phyloP scores from a whole-genome alignment of 2,329 filamentous ascomycete species.

The Pseudocercospora fuligena region DNA sequence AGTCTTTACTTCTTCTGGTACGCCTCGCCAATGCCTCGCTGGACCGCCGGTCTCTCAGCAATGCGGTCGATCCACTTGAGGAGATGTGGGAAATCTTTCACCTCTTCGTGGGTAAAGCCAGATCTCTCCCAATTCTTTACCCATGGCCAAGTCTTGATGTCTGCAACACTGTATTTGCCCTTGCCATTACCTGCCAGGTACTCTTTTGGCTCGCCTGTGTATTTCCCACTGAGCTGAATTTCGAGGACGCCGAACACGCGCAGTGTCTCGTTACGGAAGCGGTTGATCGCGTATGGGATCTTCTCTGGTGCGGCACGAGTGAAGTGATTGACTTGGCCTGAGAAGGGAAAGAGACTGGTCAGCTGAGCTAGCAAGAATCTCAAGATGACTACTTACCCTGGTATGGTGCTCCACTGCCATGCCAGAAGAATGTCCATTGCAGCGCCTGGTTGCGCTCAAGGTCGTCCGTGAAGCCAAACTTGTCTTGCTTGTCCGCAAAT shows the following conservation, averaged over 20 bases:
- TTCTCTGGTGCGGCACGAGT: conserved; percentile 51
- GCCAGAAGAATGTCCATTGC: conserved; percentile 64
- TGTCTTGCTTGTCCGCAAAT: conserved; percentile 53
- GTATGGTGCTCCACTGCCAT: conserved; percentile 49
- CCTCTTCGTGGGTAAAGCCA: conserved; percentile 54
- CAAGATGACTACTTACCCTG: conserved; percentile 33
- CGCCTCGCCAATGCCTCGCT: conserved; percentile 50
- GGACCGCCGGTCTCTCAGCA: conserved; percentile 54
- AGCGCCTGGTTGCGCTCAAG: conserved; percentile 55
- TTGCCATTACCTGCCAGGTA: conserved; percentile 59
- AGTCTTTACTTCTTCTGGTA: conserved; percentile 37
- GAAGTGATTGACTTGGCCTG: conserved; percentile 53
- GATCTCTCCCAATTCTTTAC: conserved; percentile 51
- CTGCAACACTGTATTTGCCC: conserved; percentile 60
- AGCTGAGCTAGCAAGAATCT: not conserved
- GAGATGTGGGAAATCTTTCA: conserved; percentile 57
- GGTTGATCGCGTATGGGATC: conserved; percentile 55
- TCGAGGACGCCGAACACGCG: conserved; percentile 62
- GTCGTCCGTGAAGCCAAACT: conserved; percentile 58
- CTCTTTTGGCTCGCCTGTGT: conserved; percentile 54
- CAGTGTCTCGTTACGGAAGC: conserved; percentile 58
- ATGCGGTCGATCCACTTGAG: conserved; percentile 60
- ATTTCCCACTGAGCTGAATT: conserved; percentile 58
- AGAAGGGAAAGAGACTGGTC: not conserved
- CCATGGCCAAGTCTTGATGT: conserved; percentile 60